Evolutionary conservation across 2,329 filamentous ascomycete species (phyloP).

Genomic region (Aspergillus sojae): DNA sequence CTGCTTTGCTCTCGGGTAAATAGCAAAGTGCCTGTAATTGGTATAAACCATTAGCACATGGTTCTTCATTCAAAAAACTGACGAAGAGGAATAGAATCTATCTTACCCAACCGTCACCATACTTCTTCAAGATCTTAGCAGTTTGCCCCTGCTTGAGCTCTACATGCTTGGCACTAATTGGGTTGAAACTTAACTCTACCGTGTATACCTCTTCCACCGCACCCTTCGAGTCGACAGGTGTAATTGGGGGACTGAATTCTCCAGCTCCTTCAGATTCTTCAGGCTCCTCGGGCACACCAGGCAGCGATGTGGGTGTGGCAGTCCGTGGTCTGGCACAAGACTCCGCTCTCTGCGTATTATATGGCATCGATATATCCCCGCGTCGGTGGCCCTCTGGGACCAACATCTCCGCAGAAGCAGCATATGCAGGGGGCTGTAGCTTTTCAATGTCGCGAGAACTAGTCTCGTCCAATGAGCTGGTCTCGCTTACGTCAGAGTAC

Average conservation of each 20-base stretch:
- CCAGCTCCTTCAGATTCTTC: background rate
- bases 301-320: background rate
- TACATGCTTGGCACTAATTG: background rate
- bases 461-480: background rate
- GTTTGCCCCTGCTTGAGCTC: background rate
- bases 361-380: background rate
- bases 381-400: background rate
- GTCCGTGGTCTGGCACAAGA: background rate
- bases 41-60: background rate
- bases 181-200: background rate
- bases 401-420: background rate
- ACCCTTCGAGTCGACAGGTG: background rate
- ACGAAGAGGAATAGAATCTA: background rate
- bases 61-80: background rate
- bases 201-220: background rate
- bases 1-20: background rate
- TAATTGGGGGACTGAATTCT: background rate
- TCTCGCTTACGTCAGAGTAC: background rate
- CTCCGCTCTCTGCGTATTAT: background rate
- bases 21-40: background rate
- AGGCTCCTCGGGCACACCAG: background rate
- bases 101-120: background rate
- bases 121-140: background rate
- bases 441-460: background rate
- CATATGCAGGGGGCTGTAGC: background rate